Conservation (phyloP, 2,329 filamentous ascomycete species). For the Talaromyces sp. region DNA sequence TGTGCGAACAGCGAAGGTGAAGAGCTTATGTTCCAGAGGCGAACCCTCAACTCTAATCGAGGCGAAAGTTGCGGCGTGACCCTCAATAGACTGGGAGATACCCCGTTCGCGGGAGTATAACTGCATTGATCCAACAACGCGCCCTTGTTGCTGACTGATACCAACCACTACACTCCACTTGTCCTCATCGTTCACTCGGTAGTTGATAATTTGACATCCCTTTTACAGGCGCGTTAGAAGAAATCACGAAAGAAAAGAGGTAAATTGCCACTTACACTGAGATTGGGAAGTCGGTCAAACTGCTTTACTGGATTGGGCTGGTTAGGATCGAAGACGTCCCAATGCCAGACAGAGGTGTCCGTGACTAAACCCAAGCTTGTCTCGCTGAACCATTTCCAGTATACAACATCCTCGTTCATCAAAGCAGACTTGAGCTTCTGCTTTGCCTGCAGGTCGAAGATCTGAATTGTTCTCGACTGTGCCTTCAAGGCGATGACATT, state of each 20-base stretch:
- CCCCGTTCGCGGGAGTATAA: constrained; percentile 93
- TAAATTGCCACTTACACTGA: constrained; percentile 58
- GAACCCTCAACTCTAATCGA: constrained; percentile 84
- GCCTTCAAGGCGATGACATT: constrained; percentile 97
- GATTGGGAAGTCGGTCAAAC: constrained; percentile 89
- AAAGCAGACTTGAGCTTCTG: constrained; percentile 93
- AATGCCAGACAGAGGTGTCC: constrained; percentile 87
- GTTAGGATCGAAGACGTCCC: constrained; percentile 86
- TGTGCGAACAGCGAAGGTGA: constrained; percentile 91
- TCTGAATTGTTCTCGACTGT: constrained; percentile 88
- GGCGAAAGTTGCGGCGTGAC: constrained; percentile 91
- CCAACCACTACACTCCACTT: constrained; percentile 99
- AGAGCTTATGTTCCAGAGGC: constrained; percentile 85
- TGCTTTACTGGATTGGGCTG: constrained; percentile 79
- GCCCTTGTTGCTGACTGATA: constrained; percentile 87
- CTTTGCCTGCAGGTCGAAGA: constrained; percentile 91
- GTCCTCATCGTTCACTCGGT: constrained; percentile 88
- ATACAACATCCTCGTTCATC: constrained; percentile 95
- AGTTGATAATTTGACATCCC: constrained; percentile 99
- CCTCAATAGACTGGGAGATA: constrained; percentile 97
- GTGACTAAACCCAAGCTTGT: constrained; percentile 84
- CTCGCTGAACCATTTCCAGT: constrained; percentile 99
- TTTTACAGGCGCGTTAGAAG: constrained; percentile 32
- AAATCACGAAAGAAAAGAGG: background rate
- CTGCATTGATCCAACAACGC: constrained; percentile 94